Conservation (phyloP, 1,284 basidiomycete species). For the Cutaneotrichosporon cutaneum region DNA sequence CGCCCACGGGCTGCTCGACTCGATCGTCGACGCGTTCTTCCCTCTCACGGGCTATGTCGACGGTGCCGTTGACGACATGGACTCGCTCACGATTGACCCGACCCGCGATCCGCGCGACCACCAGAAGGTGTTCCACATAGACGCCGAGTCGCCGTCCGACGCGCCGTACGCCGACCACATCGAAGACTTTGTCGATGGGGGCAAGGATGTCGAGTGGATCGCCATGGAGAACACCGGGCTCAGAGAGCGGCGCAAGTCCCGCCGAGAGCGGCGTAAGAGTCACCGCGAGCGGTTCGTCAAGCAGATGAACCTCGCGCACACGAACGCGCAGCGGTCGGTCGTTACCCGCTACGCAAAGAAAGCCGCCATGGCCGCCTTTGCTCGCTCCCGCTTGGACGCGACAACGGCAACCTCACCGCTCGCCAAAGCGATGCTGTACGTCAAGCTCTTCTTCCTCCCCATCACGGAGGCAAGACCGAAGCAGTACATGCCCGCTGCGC, state of each 20-base stretch:
- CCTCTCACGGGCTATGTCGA: constrained; percentile 82
- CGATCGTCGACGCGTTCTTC: constrained; percentile 91
- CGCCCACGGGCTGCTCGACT: constrained; percentile 88
- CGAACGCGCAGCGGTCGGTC: not conserved
- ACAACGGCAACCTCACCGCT: not conserved
- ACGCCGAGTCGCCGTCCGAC: constrained; percentile 16
- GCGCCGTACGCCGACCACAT: constrained; percentile 19
- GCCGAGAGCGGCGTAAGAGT: not conserved
- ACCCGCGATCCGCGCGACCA: constrained; percentile 23
- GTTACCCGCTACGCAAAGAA: not conserved
- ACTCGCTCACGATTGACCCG: constrained; percentile 63
- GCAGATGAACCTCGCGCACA: not conserved
- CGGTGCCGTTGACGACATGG: constrained; percentile 74
- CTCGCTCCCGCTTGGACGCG: not conserved
- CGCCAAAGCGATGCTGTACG: constrained; percentile 29
- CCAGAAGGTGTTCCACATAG: not conserved
- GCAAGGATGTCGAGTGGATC: constrained; percentile 21
- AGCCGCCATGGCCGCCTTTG: not conserved
- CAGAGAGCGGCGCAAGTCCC: not conserved
- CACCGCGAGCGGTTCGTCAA: not conserved
- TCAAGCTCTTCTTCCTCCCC: constrained; percentile 44
- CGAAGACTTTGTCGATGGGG: constrained; percentile 11
- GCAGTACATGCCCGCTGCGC: constrained; percentile 23
- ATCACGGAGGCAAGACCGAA: constrained; percentile 25
- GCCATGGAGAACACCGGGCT: constrained; percentile 22